Percentiles rank a stretch among this genome's conserved stretches.
Evolutionary conservation across 805 yeast genomes (phyloP).

Genomic region (Candida arabinofermentans): DNA sequence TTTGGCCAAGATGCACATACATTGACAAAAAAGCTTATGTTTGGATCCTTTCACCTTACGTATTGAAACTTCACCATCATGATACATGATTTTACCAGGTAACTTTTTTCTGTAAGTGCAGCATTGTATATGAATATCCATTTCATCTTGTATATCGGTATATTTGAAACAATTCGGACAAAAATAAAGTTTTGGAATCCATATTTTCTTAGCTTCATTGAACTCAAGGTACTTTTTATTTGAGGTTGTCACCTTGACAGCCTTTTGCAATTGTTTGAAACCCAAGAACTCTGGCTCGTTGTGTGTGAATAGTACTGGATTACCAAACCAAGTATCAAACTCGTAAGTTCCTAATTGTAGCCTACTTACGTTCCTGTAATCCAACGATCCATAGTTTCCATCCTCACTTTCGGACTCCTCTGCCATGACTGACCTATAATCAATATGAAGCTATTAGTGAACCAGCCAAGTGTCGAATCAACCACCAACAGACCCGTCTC

Average conservation of each 20-base stretch:
- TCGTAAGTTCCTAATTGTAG: slow-evolving; percentile 66
- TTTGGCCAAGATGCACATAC: slow-evolving; percentile 79
- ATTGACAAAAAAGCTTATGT: slow-evolving; percentile 71
- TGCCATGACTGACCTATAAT: slow-evolving; percentile 10
- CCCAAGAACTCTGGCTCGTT: slow-evolving; percentile 45
- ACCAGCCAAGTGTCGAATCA: neutral
- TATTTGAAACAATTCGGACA: slow-evolving; percentile 88
- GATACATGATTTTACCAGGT: slow-evolving; percentile 71
- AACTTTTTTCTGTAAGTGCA: slow-evolving; percentile 38
- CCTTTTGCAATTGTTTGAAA: slow-evolving; percentile 29
- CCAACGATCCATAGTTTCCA: slow-evolving; percentile 57
- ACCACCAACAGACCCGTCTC: too few species aligned
- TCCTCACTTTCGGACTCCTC: slow-evolving; percentile 30
- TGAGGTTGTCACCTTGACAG: slow-evolving; percentile 18
- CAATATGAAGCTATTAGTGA: neutral
- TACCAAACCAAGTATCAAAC: slow-evolving; percentile 86
- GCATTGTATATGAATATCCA: slow-evolving; percentile 45
- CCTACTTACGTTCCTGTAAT: slow-evolving; percentile 55
- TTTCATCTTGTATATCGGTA: slow-evolving; percentile 41
- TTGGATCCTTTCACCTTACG: slow-evolving; percentile 64
- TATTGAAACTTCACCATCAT: slow-evolving; percentile 52
- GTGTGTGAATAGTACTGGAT: slow-evolving; percentile 65
- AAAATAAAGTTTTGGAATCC: slow-evolving; percentile 63
- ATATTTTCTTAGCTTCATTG: slow-evolving; percentile 26
- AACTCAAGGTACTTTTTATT: slow-evolving; percentile 13